Conservation (phyloP, 176 grass and related monocot genomes). For the Cenchrus purpureus region DNA sequence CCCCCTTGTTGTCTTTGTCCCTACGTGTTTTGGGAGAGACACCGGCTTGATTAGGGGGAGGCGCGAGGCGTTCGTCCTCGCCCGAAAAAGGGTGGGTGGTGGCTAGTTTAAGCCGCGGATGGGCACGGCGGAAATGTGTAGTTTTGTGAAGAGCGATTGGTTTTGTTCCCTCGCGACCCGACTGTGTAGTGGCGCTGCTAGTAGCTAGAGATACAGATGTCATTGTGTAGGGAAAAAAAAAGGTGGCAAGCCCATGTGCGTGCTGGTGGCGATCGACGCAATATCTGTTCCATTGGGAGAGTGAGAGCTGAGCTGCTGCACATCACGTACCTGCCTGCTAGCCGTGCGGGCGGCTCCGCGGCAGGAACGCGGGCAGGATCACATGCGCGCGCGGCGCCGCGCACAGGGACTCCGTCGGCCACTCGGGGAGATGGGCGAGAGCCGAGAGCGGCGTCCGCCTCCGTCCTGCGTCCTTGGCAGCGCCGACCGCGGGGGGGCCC, state of each 20-base stretch:
- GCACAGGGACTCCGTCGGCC: not conserved
- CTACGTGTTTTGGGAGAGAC: not conserved
- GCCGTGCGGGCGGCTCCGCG: constrained; percentile 7
- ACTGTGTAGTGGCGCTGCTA: not conserved
- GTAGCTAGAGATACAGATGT: not conserved
- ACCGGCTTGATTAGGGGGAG: not conserved
- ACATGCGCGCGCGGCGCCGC: constrained; percentile 7
- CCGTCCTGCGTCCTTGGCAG: not conserved
- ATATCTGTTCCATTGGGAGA: not conserved
- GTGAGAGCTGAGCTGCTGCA: not conserved
- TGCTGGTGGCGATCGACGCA: not conserved
- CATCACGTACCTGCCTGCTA: too few relatives aligned
- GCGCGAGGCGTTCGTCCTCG: not conserved
- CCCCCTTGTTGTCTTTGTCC: not conserved
- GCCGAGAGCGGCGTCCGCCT: too few relatives aligned
- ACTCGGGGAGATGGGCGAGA: not conserved
- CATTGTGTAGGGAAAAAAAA: not conserved
- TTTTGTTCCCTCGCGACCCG: constrained; percentile 28
- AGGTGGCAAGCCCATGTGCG: constrained; percentile 40
- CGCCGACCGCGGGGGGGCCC: constrained; percentile 1
- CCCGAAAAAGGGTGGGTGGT: not conserved
- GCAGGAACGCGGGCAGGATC: not conserved
- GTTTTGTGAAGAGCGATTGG: not conserved
- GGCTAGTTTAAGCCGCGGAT: not conserved
- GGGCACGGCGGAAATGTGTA: not conserved